Evolutionary conservation across 106 monocot genomes (phyloP), one percentile per base, ranked within the genome.

Genomic region (Amphibolis antarctica): DNA sequence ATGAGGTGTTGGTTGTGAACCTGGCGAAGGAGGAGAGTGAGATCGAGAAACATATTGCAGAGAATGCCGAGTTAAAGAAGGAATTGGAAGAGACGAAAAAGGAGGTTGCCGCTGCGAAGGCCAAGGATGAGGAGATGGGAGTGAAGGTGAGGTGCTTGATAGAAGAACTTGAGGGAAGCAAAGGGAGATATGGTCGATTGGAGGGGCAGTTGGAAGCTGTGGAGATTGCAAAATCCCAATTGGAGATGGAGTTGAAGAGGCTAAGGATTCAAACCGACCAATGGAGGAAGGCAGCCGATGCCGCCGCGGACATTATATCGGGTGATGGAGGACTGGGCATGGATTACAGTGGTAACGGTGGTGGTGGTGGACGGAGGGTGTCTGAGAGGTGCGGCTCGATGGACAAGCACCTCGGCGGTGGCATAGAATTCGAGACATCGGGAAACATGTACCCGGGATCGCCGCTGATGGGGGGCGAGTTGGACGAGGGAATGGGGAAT

Each of bases 241-340:
- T 85, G 45, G 82, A 90, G 51, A 58, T 65, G 5, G 90, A 91
- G 74, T 69, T 82, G 86, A 73, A 72, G 73, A 71, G 63, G 72
- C 59, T 87, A 60, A 80, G 69, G 72, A 76, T 87, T 46, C 90
- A 90, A 68, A 79, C 76, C 3, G 87, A 98, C 24, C 96, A 98
- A 55, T 91, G 96, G 96, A 70, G 78, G 61, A 98, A 91, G 82
- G 96, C 96, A 0, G 96, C 96, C 0, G 86, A 87, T 60, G 85
- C 79, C 0, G 96, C 96, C 0, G 96, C 90, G 0, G 73, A 21
- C 46, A 63, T 63, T 25, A 47, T 61, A 61, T 61, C 77, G 1
- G 67, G 18, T 9, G 76, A 46, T 0, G 80, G 54, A 19, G 55
- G 28, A 12, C 26, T 53, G 43, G 47, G 23, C 0, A 27, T 12